Conservation (phyloP, 805 yeast species). For the Clavispora asparagi region DNA sequence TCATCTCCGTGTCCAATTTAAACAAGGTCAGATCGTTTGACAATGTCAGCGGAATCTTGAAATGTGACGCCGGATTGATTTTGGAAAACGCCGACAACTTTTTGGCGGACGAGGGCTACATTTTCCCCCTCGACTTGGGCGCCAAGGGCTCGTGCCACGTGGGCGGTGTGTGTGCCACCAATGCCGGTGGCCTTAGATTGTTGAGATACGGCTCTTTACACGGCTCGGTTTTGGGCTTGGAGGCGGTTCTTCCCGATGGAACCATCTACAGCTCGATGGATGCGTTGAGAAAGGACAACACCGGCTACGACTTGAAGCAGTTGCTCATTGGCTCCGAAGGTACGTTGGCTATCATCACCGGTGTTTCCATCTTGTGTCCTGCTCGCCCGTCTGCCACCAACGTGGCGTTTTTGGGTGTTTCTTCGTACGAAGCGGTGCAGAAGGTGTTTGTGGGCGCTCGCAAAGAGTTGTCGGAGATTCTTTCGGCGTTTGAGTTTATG, state of each 20-base stretch:
- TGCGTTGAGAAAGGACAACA: constrained; percentile 87
- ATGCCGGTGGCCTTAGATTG: constrained; percentile 91
- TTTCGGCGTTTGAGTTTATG: constrained; percentile 94
- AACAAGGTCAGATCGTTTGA: constrained; percentile 83
- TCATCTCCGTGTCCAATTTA: constrained; percentile 63
- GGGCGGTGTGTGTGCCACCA: constrained; percentile 93
- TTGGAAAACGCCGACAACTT: constrained; percentile 79
- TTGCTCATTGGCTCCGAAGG: constrained; percentile 71
- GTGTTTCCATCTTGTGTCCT: constrained; percentile 84
- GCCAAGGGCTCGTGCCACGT: constrained; percentile 96
- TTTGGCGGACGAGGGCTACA: constrained; percentile 75
- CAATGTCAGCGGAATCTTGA: constrained; percentile 73
- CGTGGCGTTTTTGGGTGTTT: constrained; percentile 83
- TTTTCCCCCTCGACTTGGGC: constrained; percentile 90
- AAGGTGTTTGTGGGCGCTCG: constrained; percentile 75
- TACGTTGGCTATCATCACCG: constrained; percentile 63
- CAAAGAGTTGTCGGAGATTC: constrained; percentile 71
- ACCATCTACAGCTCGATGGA: constrained; percentile 73
- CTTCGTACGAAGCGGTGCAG: constrained; percentile 79
- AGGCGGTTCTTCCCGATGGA: constrained; percentile 91
- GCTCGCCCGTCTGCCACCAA: constrained; percentile 80
- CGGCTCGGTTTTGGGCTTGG: constrained; percentile 86
- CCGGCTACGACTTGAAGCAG: constrained; percentile 92
- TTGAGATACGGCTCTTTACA: constrained; percentile 88
- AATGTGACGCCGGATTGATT: constrained; percentile 87